These are phyloP conservation scores for Fusarium sp. DNA, from an alignment of 2,329 filamentous ascomycete species.

Conservation along the genomic window DNA sequence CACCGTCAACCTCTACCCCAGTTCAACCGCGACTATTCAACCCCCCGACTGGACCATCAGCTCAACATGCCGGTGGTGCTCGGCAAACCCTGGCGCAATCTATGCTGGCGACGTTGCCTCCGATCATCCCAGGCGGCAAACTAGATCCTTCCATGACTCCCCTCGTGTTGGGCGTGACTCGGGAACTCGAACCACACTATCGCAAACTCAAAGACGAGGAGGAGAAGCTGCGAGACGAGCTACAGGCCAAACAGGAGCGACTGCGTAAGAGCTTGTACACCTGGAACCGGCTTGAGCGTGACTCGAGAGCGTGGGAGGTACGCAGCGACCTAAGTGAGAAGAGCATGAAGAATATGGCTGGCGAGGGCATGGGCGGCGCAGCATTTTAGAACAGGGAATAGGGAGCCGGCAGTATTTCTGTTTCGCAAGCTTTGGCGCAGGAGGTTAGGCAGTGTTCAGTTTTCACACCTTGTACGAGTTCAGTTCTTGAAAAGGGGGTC, in stretches of 20 bases:
- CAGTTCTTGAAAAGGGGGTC: neutral
- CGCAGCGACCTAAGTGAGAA: conserved; percentile 67
- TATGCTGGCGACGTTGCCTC: conserved; percentile 62
- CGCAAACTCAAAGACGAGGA: conserved; percentile 67
- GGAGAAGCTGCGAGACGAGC: conserved; percentile 65
- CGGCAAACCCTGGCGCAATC: conserved; percentile 63
- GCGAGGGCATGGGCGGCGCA: conserved; percentile 65
- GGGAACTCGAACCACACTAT: conserved; percentile 65
- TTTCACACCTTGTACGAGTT: conserved; percentile 5
- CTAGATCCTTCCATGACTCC: conserved; percentile 59
- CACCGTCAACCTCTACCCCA: conserved; percentile 52
- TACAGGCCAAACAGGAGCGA: conserved; percentile 64
- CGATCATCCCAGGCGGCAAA: conserved; percentile 65
- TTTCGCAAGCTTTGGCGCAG: conserved; percentile 14
- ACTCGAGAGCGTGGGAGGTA: conserved; percentile 64
- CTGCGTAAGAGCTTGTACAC: conserved; percentile 62
- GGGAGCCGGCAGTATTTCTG: neutral
- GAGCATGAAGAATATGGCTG: conserved; percentile 66
- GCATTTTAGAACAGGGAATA: conserved; percentile 56
- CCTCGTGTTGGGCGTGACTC: conserved; percentile 58
- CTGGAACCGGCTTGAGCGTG: conserved; percentile 66
- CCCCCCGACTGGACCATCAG: conserved; percentile 65
- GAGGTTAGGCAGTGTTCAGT: conserved; percentile 8
- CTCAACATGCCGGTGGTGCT: conserved; percentile 49
- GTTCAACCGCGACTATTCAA: conserved; percentile 62